Evolutionary conservation across 73 alveolate species (phyloP).

Genomic region (Urostyla sp.): DNA sequence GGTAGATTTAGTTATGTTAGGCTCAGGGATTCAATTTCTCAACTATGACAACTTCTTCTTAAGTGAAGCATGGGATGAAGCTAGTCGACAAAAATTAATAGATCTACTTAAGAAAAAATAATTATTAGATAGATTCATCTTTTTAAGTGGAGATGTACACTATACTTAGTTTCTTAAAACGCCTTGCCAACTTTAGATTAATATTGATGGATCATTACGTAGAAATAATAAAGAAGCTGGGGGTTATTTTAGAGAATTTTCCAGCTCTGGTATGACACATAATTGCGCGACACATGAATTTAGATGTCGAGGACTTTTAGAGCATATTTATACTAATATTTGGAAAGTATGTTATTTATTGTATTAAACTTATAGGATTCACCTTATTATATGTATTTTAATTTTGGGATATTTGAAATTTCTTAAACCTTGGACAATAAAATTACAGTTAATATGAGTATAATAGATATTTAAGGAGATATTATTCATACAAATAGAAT

Average conservation of each 20-base stretch:
- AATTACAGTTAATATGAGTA: not conserved
- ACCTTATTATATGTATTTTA: constrained; percentile 7
- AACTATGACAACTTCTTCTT: constrained; percentile 24
- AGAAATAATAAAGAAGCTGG: no score
- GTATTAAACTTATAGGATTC: no score
- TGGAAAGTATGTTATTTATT: not conserved
- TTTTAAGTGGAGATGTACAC: constrained; percentile 33
- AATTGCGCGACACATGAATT: constrained; percentile 6
- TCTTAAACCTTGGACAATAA: not conserved
- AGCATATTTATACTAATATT: constrained; percentile 8
- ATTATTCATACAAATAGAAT: no score
- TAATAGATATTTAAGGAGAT: not conserved
- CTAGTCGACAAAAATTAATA: not conserved
- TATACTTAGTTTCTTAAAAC: constrained; percentile 5
- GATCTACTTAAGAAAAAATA: not conserved
- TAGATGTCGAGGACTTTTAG: constrained; percentile 2
- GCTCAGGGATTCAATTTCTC: constrained; percentile 29
- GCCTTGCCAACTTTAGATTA: not conserved
- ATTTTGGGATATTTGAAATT: constrained; percentile 12
- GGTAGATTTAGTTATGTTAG: constrained; percentile 12
- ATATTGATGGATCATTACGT: no score
- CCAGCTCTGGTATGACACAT: constrained; percentile 36
- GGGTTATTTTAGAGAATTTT: not conserved
- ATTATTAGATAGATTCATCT: not conserved
- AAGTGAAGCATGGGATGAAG: constrained; percentile 5